Evolutionary conservation across 768 basidiomycete species (phyloP).

Genomic region (Hysterangium stoloniferum): DNA sequence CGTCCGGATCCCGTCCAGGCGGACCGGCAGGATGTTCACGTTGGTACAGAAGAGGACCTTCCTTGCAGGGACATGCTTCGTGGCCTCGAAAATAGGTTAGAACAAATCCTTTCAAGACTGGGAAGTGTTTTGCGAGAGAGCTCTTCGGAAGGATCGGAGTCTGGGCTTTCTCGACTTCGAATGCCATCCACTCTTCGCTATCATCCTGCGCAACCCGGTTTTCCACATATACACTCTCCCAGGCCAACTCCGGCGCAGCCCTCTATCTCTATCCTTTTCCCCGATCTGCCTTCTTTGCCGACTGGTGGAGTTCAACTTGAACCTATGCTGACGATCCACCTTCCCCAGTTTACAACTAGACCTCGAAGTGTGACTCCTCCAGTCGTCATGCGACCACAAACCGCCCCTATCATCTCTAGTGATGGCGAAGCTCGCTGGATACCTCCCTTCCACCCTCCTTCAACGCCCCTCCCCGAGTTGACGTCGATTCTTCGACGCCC

Average conservation of each 20-base stretch:
- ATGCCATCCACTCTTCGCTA: conserved; percentile 21
- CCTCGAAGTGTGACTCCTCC: conserved; percentile 16
- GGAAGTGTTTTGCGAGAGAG: no score
- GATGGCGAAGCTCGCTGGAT: conserved; percentile 3
- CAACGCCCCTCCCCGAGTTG: no score
- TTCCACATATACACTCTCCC: conserved; percentile 36
- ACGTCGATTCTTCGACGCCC: no score
- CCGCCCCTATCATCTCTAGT: conserved; percentile 9
- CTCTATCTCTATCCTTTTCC: not conserved
- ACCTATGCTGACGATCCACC: conserved; percentile 38
- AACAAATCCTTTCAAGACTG: conserved; percentile 16
- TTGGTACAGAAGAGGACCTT: not conserved
- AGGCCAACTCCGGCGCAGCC: conserved; percentile 30
- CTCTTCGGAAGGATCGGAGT: conserved; percentile 12
- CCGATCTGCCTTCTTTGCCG: conserved; percentile 32
- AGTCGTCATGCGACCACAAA: conserved; percentile 21
- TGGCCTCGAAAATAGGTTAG: conserved; percentile 23
- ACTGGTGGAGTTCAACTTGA: conserved; percentile 32
- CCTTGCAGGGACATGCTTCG: conserved; percentile 25
- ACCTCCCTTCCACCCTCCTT: conserved; percentile 1
- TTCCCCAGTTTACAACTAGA: conserved; percentile 17
- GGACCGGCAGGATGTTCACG: not conserved
- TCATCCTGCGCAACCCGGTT: conserved; percentile 20
- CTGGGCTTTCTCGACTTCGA: conserved; percentile 19
- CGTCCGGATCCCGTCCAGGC: no score